These are phyloP conservation scores for Tulasnella sp. DNA, from an alignment of 768 basidiomycete genomes.

Conservation along the genomic window DNA sequence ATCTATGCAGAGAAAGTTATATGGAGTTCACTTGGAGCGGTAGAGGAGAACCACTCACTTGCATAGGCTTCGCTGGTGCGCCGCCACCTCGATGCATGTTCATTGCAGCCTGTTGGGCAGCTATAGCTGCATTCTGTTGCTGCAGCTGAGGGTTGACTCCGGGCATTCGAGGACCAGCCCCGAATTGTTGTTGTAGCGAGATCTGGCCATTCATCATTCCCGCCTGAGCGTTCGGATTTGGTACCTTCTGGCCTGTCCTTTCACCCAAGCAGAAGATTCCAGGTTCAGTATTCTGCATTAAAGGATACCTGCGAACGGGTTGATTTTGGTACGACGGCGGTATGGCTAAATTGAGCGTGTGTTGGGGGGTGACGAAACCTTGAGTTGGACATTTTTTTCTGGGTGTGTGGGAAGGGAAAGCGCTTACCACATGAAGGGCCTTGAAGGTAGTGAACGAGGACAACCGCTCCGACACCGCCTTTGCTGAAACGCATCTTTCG, in stretches of 20 bases:
- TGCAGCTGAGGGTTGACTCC: slow-evolving; percentile 2
- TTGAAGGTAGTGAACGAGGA: slow-evolving; percentile 65
- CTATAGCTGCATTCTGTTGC: slow-evolving; percentile 8
- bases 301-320: slow-evolving; percentile 60
- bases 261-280: slow-evolving; percentile 61
- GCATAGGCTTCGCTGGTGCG: not conserved
- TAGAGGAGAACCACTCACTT: not conserved
- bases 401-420: slow-evolving; percentile 13
- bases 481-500: slow-evolving; percentile 61
- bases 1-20: not conserved
- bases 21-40: too few relatives aligned
- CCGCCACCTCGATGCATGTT: not conserved
- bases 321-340: slow-evolving; percentile 44
- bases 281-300: slow-evolving; percentile 55
- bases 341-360: slow-evolving; percentile 36
- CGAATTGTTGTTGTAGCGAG: not conserved
- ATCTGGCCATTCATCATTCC: slow-evolving; percentile 1
- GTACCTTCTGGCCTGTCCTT: slow-evolving; percentile 56
- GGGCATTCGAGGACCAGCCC: not conserved
- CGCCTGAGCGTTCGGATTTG: not conserved
- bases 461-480: slow-evolving; percentile 61
- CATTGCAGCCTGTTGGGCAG: slow-evolving; percentile 13
- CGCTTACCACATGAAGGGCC: slow-evolving; percentile 51
- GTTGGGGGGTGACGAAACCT: not conserved
- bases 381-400: too few relatives aligned